These are phyloP conservation scores for Populus davidiana DNA, from an alignment of 345 rosid genomes.

Conservation along the genomic window DNA sequence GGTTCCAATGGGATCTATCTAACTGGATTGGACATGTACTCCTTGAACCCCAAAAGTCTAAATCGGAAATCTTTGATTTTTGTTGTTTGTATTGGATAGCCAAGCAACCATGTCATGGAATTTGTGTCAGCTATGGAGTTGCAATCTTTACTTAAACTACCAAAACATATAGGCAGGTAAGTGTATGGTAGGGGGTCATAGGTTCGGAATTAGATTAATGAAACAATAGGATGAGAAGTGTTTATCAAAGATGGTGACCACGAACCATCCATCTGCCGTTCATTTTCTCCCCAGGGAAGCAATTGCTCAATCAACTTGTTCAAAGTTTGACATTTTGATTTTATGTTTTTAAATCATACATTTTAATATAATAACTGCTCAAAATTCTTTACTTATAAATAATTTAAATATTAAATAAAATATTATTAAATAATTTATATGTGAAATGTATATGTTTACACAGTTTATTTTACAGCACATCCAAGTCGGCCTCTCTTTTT, in stretches of 20 bases:
- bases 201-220: background rate
- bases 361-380: too few relatives aligned
- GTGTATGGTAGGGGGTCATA: background rate
- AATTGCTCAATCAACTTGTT: background rate
- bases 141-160: background rate
- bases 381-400: too few relatives aligned
- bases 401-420: too few relatives aligned
- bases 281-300: slow-evolving; percentile 12
- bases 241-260: background rate
- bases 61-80: too few relatives aligned
- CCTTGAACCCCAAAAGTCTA: background rate
- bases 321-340: background rate
- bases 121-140: background rate
- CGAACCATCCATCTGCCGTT: slow-evolving; percentile 7
- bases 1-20: too few relatives aligned
- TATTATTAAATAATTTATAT: too few relatives aligned
- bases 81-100: background rate
- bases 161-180: background rate
- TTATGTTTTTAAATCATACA: too few relatives aligned
- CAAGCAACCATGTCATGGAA: background rate
- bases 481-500: too few relatives aligned
- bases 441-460: too few relatives aligned
- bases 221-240: background rate
- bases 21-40: background rate
- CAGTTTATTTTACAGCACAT: too few relatives aligned